Base-by-base conservation (phyloP, 139 green algal genomes). In the Dunaliella primolecta region DNA sequence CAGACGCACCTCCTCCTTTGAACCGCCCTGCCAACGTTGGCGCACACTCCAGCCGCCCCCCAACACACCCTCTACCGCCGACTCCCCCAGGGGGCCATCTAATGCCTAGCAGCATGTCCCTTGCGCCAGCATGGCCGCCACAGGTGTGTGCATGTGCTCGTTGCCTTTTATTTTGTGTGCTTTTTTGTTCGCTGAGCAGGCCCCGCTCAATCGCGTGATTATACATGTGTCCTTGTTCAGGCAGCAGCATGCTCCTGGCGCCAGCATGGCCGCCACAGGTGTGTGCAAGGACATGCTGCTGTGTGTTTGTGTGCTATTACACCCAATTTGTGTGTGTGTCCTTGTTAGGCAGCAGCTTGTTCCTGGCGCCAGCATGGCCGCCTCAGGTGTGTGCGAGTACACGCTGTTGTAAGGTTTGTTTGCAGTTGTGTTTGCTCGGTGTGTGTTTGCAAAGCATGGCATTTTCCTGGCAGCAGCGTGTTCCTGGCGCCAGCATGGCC, bases 221-320 rank as follows among this genome's bases (percentile, higher is more conserved):
- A n/a, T n/a, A n/a, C n/a, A n/a, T n/a, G n/a, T n/a, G n/a, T n/a
- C n/a, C n/a, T n/a, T n/a, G n/a, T n/a, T n/a, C n/a, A n/a, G n/a
- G n/a, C n/a, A 64, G 46, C 46, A 64, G 46, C 46, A 64, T 64
- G 7, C 15, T 15, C 7, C 46, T 64, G 7, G 46, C 7, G 46
- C 7, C 46, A 64, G 46, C 46, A 64, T 64, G 46, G 46, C 46
- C 82, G 23, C n/a, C 56, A 1, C 33, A 31, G 29, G 33, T 34
- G 27, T 33, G 71, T 34, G n/a, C n/a, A n/a, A n/a, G n/a, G n/a
- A n/a, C n/a, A n/a, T n/a, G n/a, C n/a, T n/a, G n/a, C 89, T n/a
- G 87, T 90, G 84, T 92, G 46, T 15, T 15, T 64, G 46, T 64
- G 46, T 64, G 46, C 46, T n/a, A n/a, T n/a, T n/a, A n/a, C n/a